Evolutionary conservation across 2,329 filamentous ascomycete genomes (phyloP).

Genomic region (Zarea fungicola): DNA sequence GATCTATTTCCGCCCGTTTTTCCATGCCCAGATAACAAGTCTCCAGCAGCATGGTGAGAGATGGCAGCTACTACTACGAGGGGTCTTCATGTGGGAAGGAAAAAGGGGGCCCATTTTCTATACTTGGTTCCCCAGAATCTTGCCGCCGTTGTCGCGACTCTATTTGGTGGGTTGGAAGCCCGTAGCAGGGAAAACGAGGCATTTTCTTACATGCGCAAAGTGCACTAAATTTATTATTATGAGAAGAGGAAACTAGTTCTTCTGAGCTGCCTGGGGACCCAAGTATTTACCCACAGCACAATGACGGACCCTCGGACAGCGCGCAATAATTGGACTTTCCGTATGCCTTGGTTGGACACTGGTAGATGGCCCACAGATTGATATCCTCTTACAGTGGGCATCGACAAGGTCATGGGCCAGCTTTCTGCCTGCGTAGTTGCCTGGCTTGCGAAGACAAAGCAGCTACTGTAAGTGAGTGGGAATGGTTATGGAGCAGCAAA

Average conservation of each 20-base stretch:
- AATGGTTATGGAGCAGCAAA: background rate
- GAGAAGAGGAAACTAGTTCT: background rate
- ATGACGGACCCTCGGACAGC: constrained; percentile 2
- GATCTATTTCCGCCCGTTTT: too few relatives aligned
- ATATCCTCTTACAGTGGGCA: constrained; percentile 1
- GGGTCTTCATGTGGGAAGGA: background rate
- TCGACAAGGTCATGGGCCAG: constrained; percentile 6
- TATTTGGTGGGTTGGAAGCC: constrained; percentile 2
- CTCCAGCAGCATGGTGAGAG: too few relatives aligned
- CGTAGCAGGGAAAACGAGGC: background rate
- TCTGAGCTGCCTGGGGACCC: background rate
- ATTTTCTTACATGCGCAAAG: constrained; percentile 5
- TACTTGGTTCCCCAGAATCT: constrained; percentile 4
- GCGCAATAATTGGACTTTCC: background rate
- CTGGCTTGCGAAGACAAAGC: background rate
- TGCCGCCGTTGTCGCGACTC: background rate
- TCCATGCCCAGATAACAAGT: too few relatives aligned
- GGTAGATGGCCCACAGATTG: constrained; percentile 3
- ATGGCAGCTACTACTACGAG: too few relatives aligned
- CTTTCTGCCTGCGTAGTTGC: too few relatives aligned
- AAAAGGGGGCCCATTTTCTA: background rate
- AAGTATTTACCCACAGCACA: background rate
- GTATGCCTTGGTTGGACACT: background rate
- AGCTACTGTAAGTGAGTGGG: background rate
- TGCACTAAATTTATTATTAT: too few relatives aligned